phyloP scores from a whole-genome alignment of 2,329 filamentous ascomycete species.

The Colletotrichum tamarilloi region DNA sequence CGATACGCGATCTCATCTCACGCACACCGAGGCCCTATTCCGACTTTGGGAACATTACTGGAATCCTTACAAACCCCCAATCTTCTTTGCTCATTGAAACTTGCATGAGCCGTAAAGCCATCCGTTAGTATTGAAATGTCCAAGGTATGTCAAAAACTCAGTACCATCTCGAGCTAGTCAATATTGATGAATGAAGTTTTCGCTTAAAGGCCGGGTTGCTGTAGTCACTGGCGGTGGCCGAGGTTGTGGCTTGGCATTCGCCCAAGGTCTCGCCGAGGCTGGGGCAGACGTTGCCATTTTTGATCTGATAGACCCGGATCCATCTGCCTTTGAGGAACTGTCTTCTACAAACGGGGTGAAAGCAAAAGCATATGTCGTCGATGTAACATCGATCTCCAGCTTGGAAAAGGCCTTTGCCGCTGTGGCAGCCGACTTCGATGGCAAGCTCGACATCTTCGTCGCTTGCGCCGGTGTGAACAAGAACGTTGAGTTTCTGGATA shows the following conservation, averaged over 20 bases:
- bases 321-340: constrained; percentile 3
- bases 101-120: background rate
- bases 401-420: constrained; percentile 7
- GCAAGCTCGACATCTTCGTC: constrained; percentile 47
- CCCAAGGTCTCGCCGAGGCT: constrained; percentile 26
- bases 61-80: background rate
- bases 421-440: constrained; percentile 40
- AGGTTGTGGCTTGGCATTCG: constrained; percentile 52
- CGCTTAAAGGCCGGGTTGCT: constrained; percentile 57
- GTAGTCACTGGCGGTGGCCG: constrained; percentile 58
- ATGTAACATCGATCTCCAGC: constrained; percentile 15
- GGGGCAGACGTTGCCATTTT: constrained; percentile 28
- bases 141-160: background rate
- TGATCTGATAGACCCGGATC: constrained; percentile 25
- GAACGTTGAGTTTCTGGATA: constrained; percentile 26
- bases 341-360: background rate
- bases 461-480: constrained; percentile 49
- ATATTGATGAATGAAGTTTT: constrained; percentile 50
- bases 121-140: background rate
- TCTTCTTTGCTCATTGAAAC: background rate
- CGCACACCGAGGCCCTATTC: too few species aligned
- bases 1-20: background rate
- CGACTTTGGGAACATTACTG: background rate
- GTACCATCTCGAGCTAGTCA: background rate
- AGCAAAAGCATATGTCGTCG: constrained; percentile 12